phyloP scores from a whole-genome alignment of 179 eudicot species.

The Sideroxylon spinosum region DNA sequence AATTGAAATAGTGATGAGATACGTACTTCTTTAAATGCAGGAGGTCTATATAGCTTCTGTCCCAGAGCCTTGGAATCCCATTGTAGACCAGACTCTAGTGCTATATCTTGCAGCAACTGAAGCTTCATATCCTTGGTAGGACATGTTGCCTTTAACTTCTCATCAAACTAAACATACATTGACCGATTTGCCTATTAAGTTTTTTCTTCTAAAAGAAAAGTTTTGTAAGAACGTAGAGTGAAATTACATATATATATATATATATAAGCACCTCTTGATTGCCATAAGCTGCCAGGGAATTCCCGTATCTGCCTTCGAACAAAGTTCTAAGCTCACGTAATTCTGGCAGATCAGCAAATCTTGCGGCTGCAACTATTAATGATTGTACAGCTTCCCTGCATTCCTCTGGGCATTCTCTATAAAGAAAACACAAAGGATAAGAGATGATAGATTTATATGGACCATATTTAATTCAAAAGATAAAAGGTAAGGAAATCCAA shows the following conservation, averaged over 20 bases:
- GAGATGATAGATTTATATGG: too few species aligned
- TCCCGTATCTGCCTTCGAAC: constrained; percentile 60
- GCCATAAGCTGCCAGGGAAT: constrained; percentile 35
- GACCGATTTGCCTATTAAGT: background rate
- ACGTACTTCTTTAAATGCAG: too few species aligned
- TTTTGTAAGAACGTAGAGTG: background rate
- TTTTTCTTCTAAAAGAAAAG: background rate
- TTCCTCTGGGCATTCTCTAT: constrained; percentile 74
- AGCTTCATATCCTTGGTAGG: constrained; percentile 56
- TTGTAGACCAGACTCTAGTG: constrained; percentile 43
- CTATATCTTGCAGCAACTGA: constrained; percentile 51
- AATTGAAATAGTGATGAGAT: background rate
- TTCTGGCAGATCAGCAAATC: constrained; percentile 80
- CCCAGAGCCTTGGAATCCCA: constrained; percentile 58
- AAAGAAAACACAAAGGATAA: background rate
- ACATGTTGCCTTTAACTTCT: constrained; percentile 41
- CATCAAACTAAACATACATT: constrained; percentile 39
- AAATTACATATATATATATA: background rate
- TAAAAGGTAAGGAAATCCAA: too few species aligned
- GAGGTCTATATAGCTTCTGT: constrained; percentile 32
- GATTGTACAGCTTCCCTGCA: constrained; percentile 66
- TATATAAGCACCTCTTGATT: constrained; percentile 47
- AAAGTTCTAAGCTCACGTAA: constrained; percentile 59
- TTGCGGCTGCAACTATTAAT: constrained; percentile 71
- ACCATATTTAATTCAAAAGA: too few species aligned